Percentiles rank a stretch among this genome's conserved stretches.
These are phyloP conservation scores for Astraeus odoratus DNA, from an alignment of 768 basidiomycete species.

Conservation along the genomic window DNA sequence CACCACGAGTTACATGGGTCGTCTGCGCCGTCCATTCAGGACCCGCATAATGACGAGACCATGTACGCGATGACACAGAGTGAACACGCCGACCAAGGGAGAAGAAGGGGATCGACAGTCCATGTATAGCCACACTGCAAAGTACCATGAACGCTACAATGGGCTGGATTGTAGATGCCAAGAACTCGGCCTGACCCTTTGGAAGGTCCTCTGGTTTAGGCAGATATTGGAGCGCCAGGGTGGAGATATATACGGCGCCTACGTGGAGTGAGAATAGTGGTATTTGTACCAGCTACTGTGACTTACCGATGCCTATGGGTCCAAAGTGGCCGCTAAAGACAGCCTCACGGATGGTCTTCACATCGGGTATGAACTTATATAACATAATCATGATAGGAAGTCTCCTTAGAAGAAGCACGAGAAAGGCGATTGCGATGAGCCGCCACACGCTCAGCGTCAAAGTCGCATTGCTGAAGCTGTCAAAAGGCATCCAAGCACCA, in stretches of 20 bases:
- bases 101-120: constrained; percentile 91
- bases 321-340: constrained; percentile 95
- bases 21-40: constrained; percentile 86
- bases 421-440: constrained; percentile 73
- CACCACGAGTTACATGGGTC: constrained; percentile 58
- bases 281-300: constrained; percentile 1
- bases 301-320: constrained; percentile 69
- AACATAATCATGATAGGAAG: constrained; percentile 78
- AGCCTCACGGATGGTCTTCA: constrained; percentile 92
- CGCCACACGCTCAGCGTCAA: constrained; percentile 78
- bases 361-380: constrained; percentile 92
- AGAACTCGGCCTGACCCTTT: constrained; percentile 50
- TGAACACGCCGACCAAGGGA: constrained; percentile 91
- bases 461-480: constrained; percentile 57
- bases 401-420: constrained; percentile 76
- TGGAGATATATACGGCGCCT: constrained; percentile 92
- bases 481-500: constrained; percentile 96
- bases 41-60: constrained; percentile 67
- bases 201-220: constrained; percentile 40
- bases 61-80: constrained; percentile 68
- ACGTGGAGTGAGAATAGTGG: neutral
- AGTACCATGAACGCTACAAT: constrained; percentile 95
- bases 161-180: constrained; percentile 79
- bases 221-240: constrained; percentile 62
- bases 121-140: constrained; percentile 81